Evolutionary conservation across 352 stramenopile genomes (phyloP).

Genomic region (Phytophthora citricola): DNA sequence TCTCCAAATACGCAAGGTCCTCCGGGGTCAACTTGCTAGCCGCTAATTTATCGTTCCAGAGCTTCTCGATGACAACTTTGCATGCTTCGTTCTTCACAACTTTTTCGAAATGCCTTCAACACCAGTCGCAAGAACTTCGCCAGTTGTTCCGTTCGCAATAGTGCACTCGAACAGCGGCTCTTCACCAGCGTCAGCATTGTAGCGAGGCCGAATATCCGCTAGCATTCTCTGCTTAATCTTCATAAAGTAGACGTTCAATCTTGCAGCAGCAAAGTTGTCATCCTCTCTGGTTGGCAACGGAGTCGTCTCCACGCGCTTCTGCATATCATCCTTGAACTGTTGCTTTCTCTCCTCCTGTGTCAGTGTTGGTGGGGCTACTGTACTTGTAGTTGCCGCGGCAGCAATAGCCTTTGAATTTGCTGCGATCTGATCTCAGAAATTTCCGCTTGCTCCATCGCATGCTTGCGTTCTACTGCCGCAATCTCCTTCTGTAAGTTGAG

Average conservation of each 20-base stretch:
- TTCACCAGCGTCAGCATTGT: slow-evolving; percentile 66
- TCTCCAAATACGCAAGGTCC: slow-evolving; percentile 71
- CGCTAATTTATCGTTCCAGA: slow-evolving; percentile 78
- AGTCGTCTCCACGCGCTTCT: slow-evolving; percentile 44
- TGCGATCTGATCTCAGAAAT: slow-evolving; percentile 45
- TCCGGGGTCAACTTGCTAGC: slow-evolving; percentile 55
- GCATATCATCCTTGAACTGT: slow-evolving; percentile 40
- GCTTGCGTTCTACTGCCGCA: slow-evolving; percentile 37
- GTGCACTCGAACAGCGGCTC: slow-evolving; percentile 66
- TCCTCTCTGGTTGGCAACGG: slow-evolving; percentile 69
- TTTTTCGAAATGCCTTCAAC: slow-evolving; percentile 73
- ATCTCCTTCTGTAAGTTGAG: slow-evolving; percentile 59
- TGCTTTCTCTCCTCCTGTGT: slow-evolving; percentile 53
- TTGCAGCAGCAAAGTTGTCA: slow-evolving; percentile 52
- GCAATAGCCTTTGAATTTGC: slow-evolving; percentile 22
- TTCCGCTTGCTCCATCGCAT: slow-evolving; percentile 33
- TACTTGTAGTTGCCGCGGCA: slow-evolving; percentile 8
- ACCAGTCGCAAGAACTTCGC: slow-evolving; percentile 46
- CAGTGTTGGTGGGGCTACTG: slow-evolving; percentile 4
- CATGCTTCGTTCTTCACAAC: slow-evolving; percentile 70
- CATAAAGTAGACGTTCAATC: slow-evolving; percentile 70
- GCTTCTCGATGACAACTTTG: slow-evolving; percentile 71
- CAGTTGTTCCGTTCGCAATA: slow-evolving; percentile 51
- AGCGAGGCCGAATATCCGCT: slow-evolving; percentile 46
- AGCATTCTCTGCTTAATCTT: slow-evolving; percentile 68